Evolutionary conservation across 1,284 basidiomycete species (phyloP).

Genomic region (Puccinia coronata): DNA sequence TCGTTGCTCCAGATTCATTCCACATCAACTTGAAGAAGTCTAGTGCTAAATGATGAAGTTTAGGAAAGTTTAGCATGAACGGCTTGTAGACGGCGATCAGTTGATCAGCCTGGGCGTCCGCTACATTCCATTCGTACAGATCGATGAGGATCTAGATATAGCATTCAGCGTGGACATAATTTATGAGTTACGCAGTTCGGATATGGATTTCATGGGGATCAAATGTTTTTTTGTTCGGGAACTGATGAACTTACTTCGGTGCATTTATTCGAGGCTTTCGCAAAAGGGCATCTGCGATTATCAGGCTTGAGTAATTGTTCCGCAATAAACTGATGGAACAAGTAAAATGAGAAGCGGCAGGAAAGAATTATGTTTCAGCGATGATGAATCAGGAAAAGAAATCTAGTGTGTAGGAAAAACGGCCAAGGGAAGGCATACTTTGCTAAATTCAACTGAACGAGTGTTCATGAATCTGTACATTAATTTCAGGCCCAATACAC

Average conservation of each 20-base stretch:
- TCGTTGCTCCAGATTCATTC: slow-evolving; percentile 82
- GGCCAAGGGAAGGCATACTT: slow-evolving; percentile 63
- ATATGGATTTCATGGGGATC: slow-evolving; percentile 67
- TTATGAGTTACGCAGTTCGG: slow-evolving; percentile 58
- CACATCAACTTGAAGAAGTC: slow-evolving; percentile 93
- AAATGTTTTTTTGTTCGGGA: neutral
- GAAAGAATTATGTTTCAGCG: neutral
- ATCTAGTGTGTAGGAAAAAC: too few species aligned
- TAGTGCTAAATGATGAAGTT: slow-evolving; percentile 77
- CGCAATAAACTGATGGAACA: slow-evolving; percentile 67
- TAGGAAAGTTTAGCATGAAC: slow-evolving; percentile 82
- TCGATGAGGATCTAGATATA: slow-evolving; percentile 44
- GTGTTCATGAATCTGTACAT: slow-evolving; percentile 71
- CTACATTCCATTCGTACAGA: slow-evolving; percentile 49
- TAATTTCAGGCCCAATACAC: slow-evolving; percentile 75
- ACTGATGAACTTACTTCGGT: slow-evolving; percentile 68
- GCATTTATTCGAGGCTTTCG: slow-evolving; percentile 79
- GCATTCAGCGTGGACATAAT: neutral
- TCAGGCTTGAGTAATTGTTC: slow-evolving; percentile 79
- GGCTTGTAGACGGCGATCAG: slow-evolving; percentile 69
- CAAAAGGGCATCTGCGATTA: slow-evolving; percentile 80
- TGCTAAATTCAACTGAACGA: slow-evolving; percentile 77
- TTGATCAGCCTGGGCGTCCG: slow-evolving; percentile 28
- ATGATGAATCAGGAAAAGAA: neutral
- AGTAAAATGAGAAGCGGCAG: neutral